Evolutionary conservation across 495 filamentous ascomycete genomes (phyloP).

Genomic region (Tuber magnatum): DNA sequence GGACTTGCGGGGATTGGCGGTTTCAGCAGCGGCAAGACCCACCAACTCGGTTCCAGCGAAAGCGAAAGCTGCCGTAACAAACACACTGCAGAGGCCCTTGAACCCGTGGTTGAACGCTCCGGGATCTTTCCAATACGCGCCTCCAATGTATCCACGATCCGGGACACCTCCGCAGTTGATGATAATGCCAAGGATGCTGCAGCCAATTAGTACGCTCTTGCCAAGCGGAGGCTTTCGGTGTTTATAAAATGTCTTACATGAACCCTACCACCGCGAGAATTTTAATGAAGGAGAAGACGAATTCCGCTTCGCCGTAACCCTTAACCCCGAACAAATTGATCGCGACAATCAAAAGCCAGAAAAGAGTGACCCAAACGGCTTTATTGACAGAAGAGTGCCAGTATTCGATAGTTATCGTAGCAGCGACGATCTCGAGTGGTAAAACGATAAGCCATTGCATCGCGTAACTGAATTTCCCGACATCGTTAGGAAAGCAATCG

Average conservation of each 20-base stretch:
- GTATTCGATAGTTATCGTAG: slow-evolving; percentile 78
- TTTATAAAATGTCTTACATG: slow-evolving; percentile 53
- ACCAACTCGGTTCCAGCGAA: slow-evolving; percentile 93
- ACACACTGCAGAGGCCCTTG: slow-evolving; percentile 87
- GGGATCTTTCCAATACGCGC: slow-evolving; percentile 71
- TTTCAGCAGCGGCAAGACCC: slow-evolving; percentile 81
- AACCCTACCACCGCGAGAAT: slow-evolving; percentile 79
- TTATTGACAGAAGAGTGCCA: slow-evolving; percentile 64
- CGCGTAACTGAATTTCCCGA: slow-evolving; percentile 56
- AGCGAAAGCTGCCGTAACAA: slow-evolving; percentile 87
- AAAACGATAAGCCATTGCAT: slow-evolving; percentile 87
- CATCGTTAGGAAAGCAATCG: background rate
- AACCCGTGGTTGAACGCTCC: slow-evolving; percentile 90
- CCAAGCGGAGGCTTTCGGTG: background rate
- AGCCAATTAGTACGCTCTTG: background rate
- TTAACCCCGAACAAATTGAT: slow-evolving; percentile 86
- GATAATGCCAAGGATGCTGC: slow-evolving; percentile 67
- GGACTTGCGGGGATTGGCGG: slow-evolving; percentile 76
- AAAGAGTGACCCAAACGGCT: slow-evolving; percentile 78
- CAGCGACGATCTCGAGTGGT: slow-evolving; percentile 84
- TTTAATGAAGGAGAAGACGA: slow-evolving; percentile 80
- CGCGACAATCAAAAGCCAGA: slow-evolving; percentile 61
- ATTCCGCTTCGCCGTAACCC: slow-evolving; percentile 87
- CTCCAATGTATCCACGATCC: slow-evolving; percentile 70
- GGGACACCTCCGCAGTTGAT: slow-evolving; percentile 74